Evolutionary conservation across 1,284 basidiomycete species (phyloP).

Genomic region (Apiotrichum domesticum): DNA sequence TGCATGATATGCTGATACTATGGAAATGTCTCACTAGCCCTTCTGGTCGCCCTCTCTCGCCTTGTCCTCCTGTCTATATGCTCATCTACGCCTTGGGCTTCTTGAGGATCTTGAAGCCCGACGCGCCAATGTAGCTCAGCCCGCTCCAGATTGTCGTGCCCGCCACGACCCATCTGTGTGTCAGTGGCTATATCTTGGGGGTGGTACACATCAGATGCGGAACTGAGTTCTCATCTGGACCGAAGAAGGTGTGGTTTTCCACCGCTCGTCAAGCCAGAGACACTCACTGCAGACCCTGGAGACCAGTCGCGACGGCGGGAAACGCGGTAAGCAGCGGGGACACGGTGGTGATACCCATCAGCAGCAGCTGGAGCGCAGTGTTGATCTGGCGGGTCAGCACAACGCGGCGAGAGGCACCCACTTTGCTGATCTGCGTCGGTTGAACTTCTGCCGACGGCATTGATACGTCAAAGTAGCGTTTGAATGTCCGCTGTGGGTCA

Average conservation of each 20-base stretch:
- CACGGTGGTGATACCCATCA: conserved; percentile 84
- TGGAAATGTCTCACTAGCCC: too few species aligned
- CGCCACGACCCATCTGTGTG: conserved; percentile 64
- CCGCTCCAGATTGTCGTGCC: conserved; percentile 90
- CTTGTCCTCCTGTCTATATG: neutral
- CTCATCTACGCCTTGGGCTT: conserved; percentile 11
- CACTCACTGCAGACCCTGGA: conserved; percentile 62
- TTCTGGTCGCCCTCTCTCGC: neutral
- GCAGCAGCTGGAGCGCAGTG: conserved; percentile 80
- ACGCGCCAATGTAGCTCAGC: conserved; percentile 73
- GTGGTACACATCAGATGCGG: too few species aligned
- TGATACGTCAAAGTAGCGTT: conserved; percentile 89
- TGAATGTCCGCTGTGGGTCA: conserved; percentile 65
- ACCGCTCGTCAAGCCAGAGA: neutral
- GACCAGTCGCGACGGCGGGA: conserved; percentile 54
- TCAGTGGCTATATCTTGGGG: neutral
- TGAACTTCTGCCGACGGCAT: conserved; percentile 89
- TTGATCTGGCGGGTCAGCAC: conserved; percentile 60
- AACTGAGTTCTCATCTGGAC: too few species aligned
- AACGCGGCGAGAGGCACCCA: conserved; percentile 34
- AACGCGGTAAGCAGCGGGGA: conserved; percentile 62
- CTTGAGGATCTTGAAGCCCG: conserved; percentile 57
- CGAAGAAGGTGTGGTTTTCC: too few species aligned
- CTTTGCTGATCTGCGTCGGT: conserved; percentile 86
- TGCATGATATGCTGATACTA: too few species aligned